Base-by-base conservation (phyloP, 2,329 filamentous ascomycete species). In the Teratosphaeria nubilosa region DNA sequence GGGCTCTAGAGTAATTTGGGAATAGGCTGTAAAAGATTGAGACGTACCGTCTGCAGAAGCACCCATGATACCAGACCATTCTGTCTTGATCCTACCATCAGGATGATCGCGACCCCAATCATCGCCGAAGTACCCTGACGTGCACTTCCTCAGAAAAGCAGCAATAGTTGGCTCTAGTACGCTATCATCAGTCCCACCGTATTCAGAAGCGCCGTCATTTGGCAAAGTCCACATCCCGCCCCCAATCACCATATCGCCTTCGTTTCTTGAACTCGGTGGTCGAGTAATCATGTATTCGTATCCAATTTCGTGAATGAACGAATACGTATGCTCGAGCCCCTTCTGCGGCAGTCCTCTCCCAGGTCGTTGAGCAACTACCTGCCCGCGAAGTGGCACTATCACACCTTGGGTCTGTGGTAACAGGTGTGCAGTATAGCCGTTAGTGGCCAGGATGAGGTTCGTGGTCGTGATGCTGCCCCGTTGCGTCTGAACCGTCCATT, bases 251-350 rank as follows among this genome's bases (percentile, higher is more conserved):
- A 87, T 78, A 58, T 82, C 78, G 27, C 80, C 78, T 2, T 69
- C 72, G 24, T 73, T 70, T 20, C 61, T 63, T 2, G 76, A 74
- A 0, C 76, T 76, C n/a, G 74, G 69, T 0, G 79, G 79, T 1
- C 82, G 76, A 1, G 81, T 77, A 9, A 87, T 80, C 77, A 88
- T 82, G 69, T 88, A 88, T 60, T 88, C 86, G 65, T 85, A 87
- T 0, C 84, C 82, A 25, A 74, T 71, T 1, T 76, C 74, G 65
- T 83, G 84, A 27, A 86, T 80, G 62, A 87, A 84, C 22, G 78
- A 84, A 64, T 85, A 86, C 1, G 83, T 84, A 1, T 75, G 77
- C 5, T 72, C 68, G 30, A 83, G 65, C 11, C 76, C 68, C 1
- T 57, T 58, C 2, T 77, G 75, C 61, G 65, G 61, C 52, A 53